Evolutionary conservation across 225 moss, liverwort and hornwort genomes (phyloP).

Genomic region (Climacium dendroides): DNA sequence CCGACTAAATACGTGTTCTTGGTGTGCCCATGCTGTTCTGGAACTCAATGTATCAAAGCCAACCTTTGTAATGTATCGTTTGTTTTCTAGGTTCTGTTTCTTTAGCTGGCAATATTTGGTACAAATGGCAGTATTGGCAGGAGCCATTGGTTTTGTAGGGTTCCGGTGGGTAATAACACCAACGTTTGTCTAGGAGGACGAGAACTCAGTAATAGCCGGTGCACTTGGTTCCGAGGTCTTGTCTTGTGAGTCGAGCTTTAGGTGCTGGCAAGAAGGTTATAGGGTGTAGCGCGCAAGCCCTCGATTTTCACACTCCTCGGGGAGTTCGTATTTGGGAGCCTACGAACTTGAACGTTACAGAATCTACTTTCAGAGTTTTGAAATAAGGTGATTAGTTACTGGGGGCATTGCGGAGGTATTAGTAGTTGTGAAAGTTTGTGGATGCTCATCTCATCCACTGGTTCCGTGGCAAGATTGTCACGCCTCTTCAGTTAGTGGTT

Average conservation of each 20-base stretch:
- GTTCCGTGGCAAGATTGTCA: background rate
- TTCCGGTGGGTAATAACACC: constrained; percentile 2
- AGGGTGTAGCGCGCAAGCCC: background rate
- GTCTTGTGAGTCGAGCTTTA: background rate
- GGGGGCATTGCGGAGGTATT: background rate
- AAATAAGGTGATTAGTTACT: background rate
- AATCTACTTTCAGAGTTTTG: background rate
- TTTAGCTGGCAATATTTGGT: constrained; percentile 8
- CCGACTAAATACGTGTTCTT: background rate
- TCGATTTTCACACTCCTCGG: background rate
- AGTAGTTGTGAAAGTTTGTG: background rate
- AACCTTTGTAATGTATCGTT: constrained; percentile 30
- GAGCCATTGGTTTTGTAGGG: constrained; percentile 3
- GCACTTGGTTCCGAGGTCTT: background rate
- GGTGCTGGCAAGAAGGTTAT: background rate
- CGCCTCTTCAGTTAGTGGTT: background rate
- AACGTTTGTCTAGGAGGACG: background rate
- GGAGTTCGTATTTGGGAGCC: constrained; percentile 1
- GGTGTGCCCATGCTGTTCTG: background rate
- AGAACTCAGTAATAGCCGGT: background rate
- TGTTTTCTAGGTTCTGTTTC: background rate
- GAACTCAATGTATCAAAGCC: constrained; percentile 7
- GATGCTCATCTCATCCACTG: background rate
- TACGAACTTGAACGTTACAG: background rate
- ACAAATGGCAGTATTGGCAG: background rate